Base-by-base conservation (phyloP, 495 filamentous ascomycete species). In the Penicillium pancosmium region DNA sequence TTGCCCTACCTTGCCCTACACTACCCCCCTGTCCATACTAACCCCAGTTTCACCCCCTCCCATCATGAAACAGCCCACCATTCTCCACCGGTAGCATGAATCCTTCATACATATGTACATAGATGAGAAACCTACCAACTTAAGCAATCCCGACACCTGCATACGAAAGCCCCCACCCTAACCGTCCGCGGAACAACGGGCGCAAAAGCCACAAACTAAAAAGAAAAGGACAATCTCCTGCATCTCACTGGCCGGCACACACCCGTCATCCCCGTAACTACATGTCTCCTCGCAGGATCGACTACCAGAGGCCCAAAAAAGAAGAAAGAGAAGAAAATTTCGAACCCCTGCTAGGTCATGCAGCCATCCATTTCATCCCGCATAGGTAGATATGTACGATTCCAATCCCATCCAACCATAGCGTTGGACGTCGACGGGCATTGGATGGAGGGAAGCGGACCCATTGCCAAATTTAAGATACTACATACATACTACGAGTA, bases 181-280 rank as follows among this genome's bases (percentile, higher is more conserved):
- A 7, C 43, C 43, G 43, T 18, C 43, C 43, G 43, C 43, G 43
- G 43, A 46, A 46, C 43, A 46, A 46, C 43, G 43, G 43, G 43
- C 43, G 18, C 43, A 10, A 19, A 46, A 46, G 15, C 9, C 43
- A 16, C 27, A 31, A 9, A 31, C 27, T 23, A 23, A 31, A 31
- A 9, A 31, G 27, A 46, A 46, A 46, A 46, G 43, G 16, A 19
- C 43, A 46, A 46, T 46, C 43, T 0, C 43, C 43, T 10, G 6
- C 0, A 16, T 21, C 18, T 46, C 15, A 46, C 43, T 46, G 43
- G 43, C 16, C 18, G 43, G 43, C 18, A 46, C 43, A 46, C 43
- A 46, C 43, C 43, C 15, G 16, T 1, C 9, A n/a, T 46, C 43
- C 43, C 43, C 23, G 23, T 23, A 23, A 23, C 23, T 23, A 23